Conservation (phyloP, 176 grass and related monocot genomes). For the Triticum dicoccoides region DNA sequence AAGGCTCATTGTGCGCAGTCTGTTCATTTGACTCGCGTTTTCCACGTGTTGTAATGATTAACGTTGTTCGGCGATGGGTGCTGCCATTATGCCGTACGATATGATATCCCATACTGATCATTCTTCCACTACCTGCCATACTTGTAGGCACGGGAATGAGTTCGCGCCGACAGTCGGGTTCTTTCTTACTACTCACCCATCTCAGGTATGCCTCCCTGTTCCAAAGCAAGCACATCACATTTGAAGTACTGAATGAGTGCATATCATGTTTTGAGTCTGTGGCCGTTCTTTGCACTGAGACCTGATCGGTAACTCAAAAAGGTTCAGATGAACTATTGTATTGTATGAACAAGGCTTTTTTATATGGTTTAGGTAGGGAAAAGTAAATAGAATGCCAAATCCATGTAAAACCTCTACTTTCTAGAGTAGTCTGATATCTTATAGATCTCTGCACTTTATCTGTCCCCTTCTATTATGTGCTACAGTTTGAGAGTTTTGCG, state of each 20-base stretch:
- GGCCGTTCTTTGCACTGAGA: background rate
- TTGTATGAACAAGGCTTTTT: too few species aligned
- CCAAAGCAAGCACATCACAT: background rate
- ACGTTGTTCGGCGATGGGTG: background rate
- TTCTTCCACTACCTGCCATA: background rate
- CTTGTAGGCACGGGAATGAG: constrained; percentile 59
- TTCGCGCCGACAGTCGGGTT: constrained; percentile 75
- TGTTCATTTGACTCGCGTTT: background rate
- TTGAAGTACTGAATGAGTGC: background rate
- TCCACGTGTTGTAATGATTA: background rate
- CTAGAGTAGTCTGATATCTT: too few species aligned
- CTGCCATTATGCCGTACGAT: too few species aligned
- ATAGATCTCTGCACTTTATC: background rate
- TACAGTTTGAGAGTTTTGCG: background rate
- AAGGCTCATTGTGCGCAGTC: background rate
- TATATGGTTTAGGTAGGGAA: too few species aligned
- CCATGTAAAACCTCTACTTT: too few species aligned
- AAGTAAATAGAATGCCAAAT: too few species aligned
- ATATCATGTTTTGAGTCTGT: background rate
- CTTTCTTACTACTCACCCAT: constrained; percentile 54
- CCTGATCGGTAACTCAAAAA: background rate
- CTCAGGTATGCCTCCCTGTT: constrained; percentile 48
- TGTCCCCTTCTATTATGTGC: background rate
- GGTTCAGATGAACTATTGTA: background rate
- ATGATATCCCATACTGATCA: background rate